A percentile compares a stretch with the other conserved stretches of the same genome.
Evolutionary conservation across 2,329 filamentous ascomycete genomes (phyloP).

Genomic region (Esteya vermicola): DNA sequence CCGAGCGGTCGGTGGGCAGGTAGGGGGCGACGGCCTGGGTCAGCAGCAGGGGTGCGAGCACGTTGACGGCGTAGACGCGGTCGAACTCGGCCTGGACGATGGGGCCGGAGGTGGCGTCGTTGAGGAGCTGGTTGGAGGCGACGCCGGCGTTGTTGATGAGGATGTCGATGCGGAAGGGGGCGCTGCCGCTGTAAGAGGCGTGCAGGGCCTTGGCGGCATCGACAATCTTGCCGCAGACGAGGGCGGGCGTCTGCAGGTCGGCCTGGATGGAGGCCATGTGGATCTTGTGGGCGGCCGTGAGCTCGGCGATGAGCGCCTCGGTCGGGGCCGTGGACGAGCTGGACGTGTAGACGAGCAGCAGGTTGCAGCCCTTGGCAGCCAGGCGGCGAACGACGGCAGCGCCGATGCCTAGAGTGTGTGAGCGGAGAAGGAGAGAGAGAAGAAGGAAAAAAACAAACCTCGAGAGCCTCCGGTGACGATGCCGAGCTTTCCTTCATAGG

Average conservation of each 20-base stretch:
- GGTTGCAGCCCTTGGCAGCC: constrained; percentile 43
- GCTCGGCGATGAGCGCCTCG: constrained; percentile 28
- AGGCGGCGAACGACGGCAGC: constrained; percentile 42
- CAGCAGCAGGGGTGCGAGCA: constrained; percentile 40
- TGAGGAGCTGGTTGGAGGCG: background rate
- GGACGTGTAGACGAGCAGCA: constrained; percentile 39
- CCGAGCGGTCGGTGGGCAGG: constrained; percentile 40
- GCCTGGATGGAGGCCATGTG: constrained; percentile 1
- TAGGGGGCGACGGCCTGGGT: constrained; percentile 38
- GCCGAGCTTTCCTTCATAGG: background rate
- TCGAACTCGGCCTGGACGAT: constrained; percentile 1
- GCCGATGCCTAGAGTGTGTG: constrained; percentile 35
- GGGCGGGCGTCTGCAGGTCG: constrained; percentile 13
- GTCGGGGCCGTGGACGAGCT: constrained; percentile 15
- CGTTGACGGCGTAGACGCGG: constrained; percentile 40
- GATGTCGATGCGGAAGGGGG: constrained; percentile 15
- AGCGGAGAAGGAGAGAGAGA: background rate
- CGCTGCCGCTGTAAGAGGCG: constrained; percentile 34
- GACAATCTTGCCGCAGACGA: background rate
- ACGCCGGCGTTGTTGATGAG: constrained; percentile 4
- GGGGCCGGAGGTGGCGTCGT: background rate
- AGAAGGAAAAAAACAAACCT: constrained; percentile 6
- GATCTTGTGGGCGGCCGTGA: constrained; percentile 13
- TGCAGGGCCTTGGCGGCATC: constrained; percentile 8
- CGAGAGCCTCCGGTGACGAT: constrained; percentile 39